Conservation (phyloP, 371 early-diverging fungal species). For the Parasitella parasitica region DNA sequence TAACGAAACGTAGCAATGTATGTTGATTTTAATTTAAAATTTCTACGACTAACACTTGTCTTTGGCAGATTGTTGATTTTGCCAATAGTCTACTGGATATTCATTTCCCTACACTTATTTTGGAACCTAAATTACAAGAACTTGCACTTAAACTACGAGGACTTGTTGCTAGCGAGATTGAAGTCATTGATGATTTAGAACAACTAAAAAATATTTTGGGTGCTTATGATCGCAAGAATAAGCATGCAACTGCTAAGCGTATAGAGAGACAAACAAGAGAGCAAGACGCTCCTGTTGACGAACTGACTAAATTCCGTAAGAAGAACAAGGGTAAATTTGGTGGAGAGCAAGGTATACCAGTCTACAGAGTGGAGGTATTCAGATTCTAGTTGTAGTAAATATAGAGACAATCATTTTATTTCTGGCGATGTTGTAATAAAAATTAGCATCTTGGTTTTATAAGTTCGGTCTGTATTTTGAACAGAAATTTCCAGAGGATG, state of each 20-base stretch:
- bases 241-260: conserved; percentile 16
- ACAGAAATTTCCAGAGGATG: too few species aligned
- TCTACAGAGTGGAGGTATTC: conserved; percentile 63
- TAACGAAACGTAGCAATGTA: conserved; percentile 20
- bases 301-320: conserved; percentile 33
- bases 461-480: too few species aligned
- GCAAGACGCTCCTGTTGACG: conserved; percentile 30
- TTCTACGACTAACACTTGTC: not conserved
- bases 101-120: conserved; percentile 60
- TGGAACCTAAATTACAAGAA: conserved; percentile 54
- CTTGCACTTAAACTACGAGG: conserved; percentile 37
- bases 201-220: conserved; percentile 51
- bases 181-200: conserved; percentile 45
- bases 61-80: conserved; percentile 51
- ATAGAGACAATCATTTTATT: not conserved
- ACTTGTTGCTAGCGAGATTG: conserved; percentile 40
- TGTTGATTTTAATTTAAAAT: not conserved
- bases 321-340: conserved; percentile 53
- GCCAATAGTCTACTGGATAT: conserved; percentile 53
- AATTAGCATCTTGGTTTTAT: not conserved
- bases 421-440: not conserved
- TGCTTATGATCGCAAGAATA: conserved; percentile 54
- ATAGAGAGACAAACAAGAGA: conserved; percentile 11
- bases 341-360: conserved; percentile 58
- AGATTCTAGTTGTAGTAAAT: conserved; percentile 36